Evolutionary conservation across 2,329 filamentous ascomycete genomes (phyloP).

Genomic region (Macrophomina phaseolina): DNA sequence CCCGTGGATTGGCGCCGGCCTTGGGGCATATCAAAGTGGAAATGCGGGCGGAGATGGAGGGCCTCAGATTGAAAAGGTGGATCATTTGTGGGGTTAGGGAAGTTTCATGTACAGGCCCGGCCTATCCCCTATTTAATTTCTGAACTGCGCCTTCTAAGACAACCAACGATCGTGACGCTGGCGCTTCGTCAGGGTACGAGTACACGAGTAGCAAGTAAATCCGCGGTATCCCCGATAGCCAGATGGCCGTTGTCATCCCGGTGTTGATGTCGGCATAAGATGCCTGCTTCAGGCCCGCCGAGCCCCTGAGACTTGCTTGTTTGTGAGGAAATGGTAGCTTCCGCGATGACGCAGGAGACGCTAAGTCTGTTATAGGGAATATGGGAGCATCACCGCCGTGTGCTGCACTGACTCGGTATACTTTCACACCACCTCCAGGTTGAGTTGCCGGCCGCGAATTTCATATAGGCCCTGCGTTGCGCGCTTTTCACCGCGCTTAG

Average conservation of each 20-base stretch:
- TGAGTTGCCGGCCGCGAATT: not conserved
- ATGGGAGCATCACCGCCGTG: not conserved
- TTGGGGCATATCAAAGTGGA: not conserved
- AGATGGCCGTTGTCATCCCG: not conserved
- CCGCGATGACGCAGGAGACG: not conserved
- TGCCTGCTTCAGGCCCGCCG: slow-evolving; percentile 1
- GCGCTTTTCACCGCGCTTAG: not conserved
- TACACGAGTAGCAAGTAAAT: not conserved
- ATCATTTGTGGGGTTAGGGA: not conserved
- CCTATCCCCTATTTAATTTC: slow-evolving; percentile 10
- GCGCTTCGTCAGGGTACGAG: slow-evolving; percentile 10
- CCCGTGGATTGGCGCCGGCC: not conserved
- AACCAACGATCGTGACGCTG: slow-evolving; percentile 7
- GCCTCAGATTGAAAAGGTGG: slow-evolving; percentile 12
- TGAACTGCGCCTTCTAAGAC: not conserved
- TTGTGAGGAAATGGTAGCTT: not conserved
- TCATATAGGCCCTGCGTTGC: not conserved
- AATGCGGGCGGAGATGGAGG: slow-evolving; percentile 1
- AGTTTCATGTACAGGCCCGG: slow-evolving; percentile 15
- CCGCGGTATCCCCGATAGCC: slow-evolving; percentile 3
- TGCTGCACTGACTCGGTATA: slow-evolving; percentile 7
- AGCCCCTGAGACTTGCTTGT: not conserved
- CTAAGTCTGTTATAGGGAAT: not conserved
- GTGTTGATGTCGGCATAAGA: not conserved
- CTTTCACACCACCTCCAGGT: not conserved